Evolutionary conservation across 345 rosid species (phyloP).

Genomic region (Melaleuca quinquenervia): DNA sequence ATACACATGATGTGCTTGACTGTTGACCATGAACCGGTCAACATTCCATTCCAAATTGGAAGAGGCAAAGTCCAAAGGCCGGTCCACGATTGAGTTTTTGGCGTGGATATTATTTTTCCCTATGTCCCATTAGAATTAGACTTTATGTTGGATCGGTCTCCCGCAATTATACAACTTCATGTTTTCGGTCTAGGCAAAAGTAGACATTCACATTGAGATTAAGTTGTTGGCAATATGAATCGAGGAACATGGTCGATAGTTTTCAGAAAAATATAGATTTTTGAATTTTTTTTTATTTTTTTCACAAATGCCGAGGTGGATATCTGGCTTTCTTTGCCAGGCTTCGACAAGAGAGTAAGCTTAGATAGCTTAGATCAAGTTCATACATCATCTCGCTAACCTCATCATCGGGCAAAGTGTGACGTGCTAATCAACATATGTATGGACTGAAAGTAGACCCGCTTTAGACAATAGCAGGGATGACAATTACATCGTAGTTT

Average conservation of each 20-base stretch:
- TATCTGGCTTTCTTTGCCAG: not conserved
- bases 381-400: not conserved
- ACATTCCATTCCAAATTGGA: not conserved
- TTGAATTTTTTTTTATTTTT: not conserved
- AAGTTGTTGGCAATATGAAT: not conserved
- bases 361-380: not conserved
- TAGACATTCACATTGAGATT: accelerated
- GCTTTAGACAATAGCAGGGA: not conserved
- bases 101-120: not conserved
- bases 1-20: not conserved
- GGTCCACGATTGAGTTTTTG: not conserved
- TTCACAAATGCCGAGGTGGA: too few relatives aligned
- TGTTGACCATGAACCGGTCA: not conserved
- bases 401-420: not conserved
- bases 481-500: not conserved
- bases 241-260: not conserved
- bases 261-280: not conserved
- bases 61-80: not conserved
- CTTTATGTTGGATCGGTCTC: not conserved
- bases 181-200: not conserved
- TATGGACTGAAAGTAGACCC: not conserved
- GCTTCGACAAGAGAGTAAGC: accelerated
- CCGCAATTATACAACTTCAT: not conserved
- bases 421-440: not conserved
- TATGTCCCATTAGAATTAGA: not conserved